Percentiles rank a stretch among this genome's conserved stretches.
Conservation (phyloP, 2,329 filamentous ascomycete genomes). For the Ambrosiella xylebori region DNA sequence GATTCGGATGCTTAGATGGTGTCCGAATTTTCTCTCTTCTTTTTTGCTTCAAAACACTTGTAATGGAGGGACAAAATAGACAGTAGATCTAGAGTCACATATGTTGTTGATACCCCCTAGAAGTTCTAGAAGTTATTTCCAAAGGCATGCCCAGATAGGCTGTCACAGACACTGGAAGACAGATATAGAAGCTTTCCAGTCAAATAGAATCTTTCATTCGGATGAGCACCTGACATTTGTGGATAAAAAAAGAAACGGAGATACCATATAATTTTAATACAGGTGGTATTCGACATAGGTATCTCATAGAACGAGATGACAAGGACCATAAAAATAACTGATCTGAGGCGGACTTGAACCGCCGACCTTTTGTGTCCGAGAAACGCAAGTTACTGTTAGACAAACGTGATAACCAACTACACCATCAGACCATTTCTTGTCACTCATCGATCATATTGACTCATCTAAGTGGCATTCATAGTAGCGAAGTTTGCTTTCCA, state of each 20-base stretch:
- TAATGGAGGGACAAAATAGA: neutral
- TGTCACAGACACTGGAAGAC: no score
- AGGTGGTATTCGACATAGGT: no score
- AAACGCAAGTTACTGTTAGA: conserved; percentile 8
- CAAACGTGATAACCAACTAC: conserved; percentile 14
- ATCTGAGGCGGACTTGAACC: conserved; percentile 13
- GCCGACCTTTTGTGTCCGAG: conserved; percentile 13
- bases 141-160: no score
- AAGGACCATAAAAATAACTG: neutral
- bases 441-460: no score
- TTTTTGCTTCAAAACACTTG: neutral
- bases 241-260: no score
- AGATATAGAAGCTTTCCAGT: neutral
- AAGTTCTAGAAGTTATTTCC: no score
- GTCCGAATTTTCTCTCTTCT: neutral
- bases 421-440: conserved; percentile 8
- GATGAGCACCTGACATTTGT: no score
- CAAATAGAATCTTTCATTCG: no score
- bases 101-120: no score
- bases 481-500: no score
- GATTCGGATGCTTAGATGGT: neutral
- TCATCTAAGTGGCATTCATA: neutral
- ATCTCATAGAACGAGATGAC: no score
- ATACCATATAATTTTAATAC: neutral
- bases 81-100: no score